Conservation (phyloP, 768 basidiomycete species). For the Rhizopogon vulgaris region DNA sequence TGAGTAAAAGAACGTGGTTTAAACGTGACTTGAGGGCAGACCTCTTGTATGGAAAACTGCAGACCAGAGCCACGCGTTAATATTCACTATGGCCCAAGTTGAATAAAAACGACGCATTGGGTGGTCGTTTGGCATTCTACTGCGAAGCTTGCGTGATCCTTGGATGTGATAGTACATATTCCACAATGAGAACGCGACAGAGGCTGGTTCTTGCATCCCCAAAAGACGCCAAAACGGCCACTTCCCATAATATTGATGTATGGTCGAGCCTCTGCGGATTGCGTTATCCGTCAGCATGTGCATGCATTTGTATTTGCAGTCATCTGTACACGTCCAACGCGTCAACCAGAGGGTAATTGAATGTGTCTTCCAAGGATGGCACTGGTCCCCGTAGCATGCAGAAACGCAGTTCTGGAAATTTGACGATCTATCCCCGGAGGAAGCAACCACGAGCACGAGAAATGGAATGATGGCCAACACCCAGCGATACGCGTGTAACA, state of each 20-base stretch:
- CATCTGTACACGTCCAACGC: conserved; percentile 81
- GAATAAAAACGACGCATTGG: conserved; percentile 69
- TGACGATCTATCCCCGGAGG: conserved; percentile 29
- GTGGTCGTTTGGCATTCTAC: conserved; percentile 45
- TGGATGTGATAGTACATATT: conserved; percentile 73
- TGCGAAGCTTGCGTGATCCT: conserved; percentile 47
- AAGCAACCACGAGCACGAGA: conserved; percentile 10
- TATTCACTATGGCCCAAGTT: conserved; percentile 58
- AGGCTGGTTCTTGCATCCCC: conserved; percentile 94
- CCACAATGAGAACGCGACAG: conserved; percentile 81
- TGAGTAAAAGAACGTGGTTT: conserved; percentile 3
- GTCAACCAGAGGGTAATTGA: conserved; percentile 58
- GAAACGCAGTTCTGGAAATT: conserved; percentile 34
- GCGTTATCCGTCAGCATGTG: conserved; percentile 65
- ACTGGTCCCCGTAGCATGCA: conserved; percentile 23
- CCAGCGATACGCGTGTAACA: conserved; percentile 6
- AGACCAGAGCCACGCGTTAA: conserved; percentile 94
- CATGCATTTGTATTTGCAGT: conserved; percentile 90
- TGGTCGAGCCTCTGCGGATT: conserved; percentile 29
- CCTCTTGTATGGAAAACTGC: conserved; percentile 90
- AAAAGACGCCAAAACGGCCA: conserved; percentile 90
- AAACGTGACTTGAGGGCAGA: conserved; percentile 25
- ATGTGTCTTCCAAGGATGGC: conserved; percentile 30
- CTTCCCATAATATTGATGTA: conserved; percentile 90
- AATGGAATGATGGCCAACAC: conserved; percentile 8